These are phyloP conservation scores for Yarrowia sp. DNA, from an alignment of 805 yeast species.

Conservation along the genomic window DNA sequence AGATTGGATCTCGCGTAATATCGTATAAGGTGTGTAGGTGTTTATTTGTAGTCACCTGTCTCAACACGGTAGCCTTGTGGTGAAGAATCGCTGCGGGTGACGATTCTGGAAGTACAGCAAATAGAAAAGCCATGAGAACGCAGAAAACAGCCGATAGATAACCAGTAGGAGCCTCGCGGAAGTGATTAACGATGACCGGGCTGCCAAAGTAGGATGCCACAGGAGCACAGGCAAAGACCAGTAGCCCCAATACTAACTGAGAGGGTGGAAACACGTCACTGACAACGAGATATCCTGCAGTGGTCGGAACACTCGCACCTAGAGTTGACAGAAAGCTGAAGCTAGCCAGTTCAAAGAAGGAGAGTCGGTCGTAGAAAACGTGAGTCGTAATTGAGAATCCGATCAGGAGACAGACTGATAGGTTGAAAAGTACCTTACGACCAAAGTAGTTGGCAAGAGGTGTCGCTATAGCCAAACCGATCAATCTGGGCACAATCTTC, in stretches of 20 bases:
- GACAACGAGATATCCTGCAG: not conserved
- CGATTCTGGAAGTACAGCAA: not conserved
- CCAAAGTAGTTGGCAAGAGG: conserved; percentile 8
- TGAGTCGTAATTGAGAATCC: not conserved
- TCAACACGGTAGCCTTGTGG: not conserved
- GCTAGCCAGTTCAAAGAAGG: not conserved
- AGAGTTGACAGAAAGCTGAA: conserved; percentile 7
- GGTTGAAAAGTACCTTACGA: not conserved
- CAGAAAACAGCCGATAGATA: not conserved
- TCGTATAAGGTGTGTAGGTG: conserved; percentile 3
- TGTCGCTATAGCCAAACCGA: not conserved
- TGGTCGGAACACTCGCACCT: not conserved
- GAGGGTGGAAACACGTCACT: conserved; percentile 9
- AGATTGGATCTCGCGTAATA: not conserved
- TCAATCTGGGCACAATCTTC: not conserved
- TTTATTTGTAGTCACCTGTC: conserved; percentile 12
- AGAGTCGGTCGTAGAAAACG: not conserved
- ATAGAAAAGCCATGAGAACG: not conserved
- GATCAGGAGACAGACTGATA: not conserved
- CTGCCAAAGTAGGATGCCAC: not conserved
- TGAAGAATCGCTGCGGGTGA: conserved; percentile 8
- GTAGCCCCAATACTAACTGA: not conserved
- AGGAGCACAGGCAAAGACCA: conserved; percentile 11
- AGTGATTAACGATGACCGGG: conserved; percentile 1
- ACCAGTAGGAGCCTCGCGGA: not conserved